Base-by-base conservation (phyloP, 2,329 filamentous ascomycete genomes). In the Aspergillus pseudotamarii region DNA sequence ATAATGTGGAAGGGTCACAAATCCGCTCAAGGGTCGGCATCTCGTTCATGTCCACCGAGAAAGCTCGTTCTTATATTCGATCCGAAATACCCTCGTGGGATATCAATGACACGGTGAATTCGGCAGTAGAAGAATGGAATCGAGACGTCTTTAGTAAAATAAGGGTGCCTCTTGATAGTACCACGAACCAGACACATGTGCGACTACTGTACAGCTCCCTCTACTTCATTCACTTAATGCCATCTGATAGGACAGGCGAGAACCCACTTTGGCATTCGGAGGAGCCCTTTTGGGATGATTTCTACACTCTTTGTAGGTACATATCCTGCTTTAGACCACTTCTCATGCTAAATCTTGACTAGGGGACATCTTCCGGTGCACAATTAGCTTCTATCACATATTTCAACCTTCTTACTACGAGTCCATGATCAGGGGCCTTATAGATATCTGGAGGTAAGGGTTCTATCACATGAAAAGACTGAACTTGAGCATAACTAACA, bases 281-380 rank as follows among this genome's bases (percentile, higher is more conserved):
- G 0, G 89, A 91, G 74, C 89, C 89, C 1, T 91, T 88, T 68
- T 92, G 89, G 72, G 87, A 90, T 65, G 89, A 91, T 60, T 86
- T 89, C 19, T 91, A 90, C 69, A 91, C 89, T 3, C 66, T 75
- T 59, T 75, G 73, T 75, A 38, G 65, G 72, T 64, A 85, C 75
- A 78, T 23, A 4, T 16, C 1, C 50, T 30, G 38, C 16, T 23
- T 23, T 2, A 5, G 21, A 6, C 6, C 3, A 36, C 19, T 12
- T 21, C 4, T 5, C 32, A 23, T 30, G 60, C 0, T 82, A 4
- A 57, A 30, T 14, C 14, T 14, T 45, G 14, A 14, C 30, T 9
- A 56, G 91, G 90, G 89, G 78, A 82, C 63, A 77, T 82, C 72
- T 89, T 91, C 73, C 85, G 89, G 32, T 91, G 87, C 71, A 86